Percentiles rank a stretch among this genome's conserved stretches.
Evolutionary conservation across 257 asterid species (phyloP).

Genomic region (Lavandula angustifolia): DNA sequence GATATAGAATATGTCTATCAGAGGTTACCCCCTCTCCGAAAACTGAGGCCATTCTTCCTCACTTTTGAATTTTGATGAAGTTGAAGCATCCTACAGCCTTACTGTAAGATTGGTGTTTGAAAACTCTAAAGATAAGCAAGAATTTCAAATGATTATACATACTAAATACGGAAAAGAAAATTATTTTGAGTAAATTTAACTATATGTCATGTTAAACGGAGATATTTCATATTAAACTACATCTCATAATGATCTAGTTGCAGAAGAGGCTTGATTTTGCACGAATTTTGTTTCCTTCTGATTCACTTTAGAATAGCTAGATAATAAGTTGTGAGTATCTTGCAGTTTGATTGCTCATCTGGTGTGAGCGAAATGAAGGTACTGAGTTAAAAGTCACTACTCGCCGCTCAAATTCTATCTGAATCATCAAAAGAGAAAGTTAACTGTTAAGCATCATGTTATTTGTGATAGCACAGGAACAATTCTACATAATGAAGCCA

Average conservation of each 20-base stretch:
- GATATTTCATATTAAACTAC: neutral
- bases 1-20: constrained; percentile 93
- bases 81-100: constrained; percentile 99
- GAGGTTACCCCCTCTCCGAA: constrained; percentile 41
- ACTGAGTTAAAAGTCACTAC: constrained; percentile 20
- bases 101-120: constrained; percentile 53
- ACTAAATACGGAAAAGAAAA: too few species aligned
- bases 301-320: neutral
- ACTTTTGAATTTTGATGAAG: constrained; percentile 33
- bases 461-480: constrained; percentile 58
- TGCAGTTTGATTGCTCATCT: constrained; percentile 93
- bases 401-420: constrained; percentile 14
- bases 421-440: neutral
- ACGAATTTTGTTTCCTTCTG: constrained; percentile 5
- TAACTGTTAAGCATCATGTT: constrained; percentile 13
- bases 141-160: too few species aligned
- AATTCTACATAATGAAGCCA: constrained; percentile 91
- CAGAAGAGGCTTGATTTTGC: constrained; percentile 4
- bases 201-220: constrained; percentile 6
- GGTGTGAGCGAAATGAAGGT: constrained; percentile 98
- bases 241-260: neutral
- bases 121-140: neutral
- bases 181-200: neutral
- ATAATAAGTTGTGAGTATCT: constrained; percentile 16
- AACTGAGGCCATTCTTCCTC: neutral